phyloP scores from a whole-genome alignment of 2,329 filamentous ascomycete species.

The Ustilaginoidea virens region DNA sequence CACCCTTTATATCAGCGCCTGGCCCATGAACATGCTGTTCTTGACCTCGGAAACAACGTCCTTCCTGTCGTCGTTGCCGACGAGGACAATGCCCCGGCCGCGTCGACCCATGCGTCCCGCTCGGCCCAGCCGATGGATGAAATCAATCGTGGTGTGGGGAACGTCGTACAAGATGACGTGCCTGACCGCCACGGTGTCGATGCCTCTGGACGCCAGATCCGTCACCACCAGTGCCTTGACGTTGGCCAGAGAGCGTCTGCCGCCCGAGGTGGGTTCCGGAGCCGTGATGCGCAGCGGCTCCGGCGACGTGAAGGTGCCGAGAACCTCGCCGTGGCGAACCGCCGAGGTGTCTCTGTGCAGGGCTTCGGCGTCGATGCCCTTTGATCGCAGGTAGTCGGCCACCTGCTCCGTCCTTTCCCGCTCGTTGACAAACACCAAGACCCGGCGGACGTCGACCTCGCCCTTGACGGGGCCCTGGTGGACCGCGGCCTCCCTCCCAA shows the following conservation, averaged over 20 bases:
- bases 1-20: slow-evolving; percentile 49
- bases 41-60: slow-evolving; percentile 87
- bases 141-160: slow-evolving; percentile 95
- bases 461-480: slow-evolving; percentile 41
- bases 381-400: slow-evolving; percentile 60
- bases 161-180: slow-evolving; percentile 94
- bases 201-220: slow-evolving; percentile 80
- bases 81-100: slow-evolving; percentile 77
- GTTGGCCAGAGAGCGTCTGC: slow-evolving; percentile 45
- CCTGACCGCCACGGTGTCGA: slow-evolving; percentile 81
- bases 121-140: slow-evolving; percentile 87
- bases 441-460: slow-evolving; percentile 57
- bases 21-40: slow-evolving; percentile 73
- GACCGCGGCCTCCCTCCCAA: slow-evolving; percentile 57
- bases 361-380: slow-evolving; percentile 78
- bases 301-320: slow-evolving; percentile 54
- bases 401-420: slow-evolving; percentile 76
- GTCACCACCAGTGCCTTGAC: slow-evolving; percentile 90
- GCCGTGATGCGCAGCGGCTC: slow-evolving; percentile 22
- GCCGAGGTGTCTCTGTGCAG: slow-evolving; percentile 74
- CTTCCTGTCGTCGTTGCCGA: slow-evolving; percentile 76
- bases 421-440: slow-evolving; percentile 95
- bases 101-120: slow-evolving; percentile 86
- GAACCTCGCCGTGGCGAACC: slow-evolving; percentile 59
- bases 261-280: slow-evolving; percentile 13